These are phyloP conservation scores for Inonotus obliquus DNA, from an alignment of 1,284 basidiomycete species.

Conservation along the genomic window DNA sequence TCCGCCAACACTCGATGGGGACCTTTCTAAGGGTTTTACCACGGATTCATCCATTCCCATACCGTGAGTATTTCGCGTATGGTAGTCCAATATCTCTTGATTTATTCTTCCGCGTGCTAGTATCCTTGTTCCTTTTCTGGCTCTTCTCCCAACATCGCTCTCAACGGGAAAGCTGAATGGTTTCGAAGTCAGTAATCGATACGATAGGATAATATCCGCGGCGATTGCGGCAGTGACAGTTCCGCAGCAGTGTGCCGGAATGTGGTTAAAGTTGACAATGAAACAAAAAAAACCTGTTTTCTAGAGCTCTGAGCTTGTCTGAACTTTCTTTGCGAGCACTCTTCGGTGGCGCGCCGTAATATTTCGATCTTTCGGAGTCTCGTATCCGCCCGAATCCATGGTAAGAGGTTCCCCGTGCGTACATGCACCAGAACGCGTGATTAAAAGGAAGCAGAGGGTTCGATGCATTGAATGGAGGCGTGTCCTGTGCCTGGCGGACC, in stretches of 20 bases:
- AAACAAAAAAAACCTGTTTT: neutral
- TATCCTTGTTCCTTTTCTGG: neutral
- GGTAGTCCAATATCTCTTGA: neutral
- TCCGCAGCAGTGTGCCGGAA: neutral
- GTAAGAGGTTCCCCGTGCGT: neutral
- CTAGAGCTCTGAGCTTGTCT: neutral
- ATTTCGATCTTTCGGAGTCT: neutral
- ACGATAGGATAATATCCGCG: neutral
- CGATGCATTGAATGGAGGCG: neutral
- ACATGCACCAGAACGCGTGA: neutral
- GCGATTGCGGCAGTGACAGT: neutral
- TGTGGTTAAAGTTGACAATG: neutral
- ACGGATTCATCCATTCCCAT: constrained; percentile 31
- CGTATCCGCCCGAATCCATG: neutral
- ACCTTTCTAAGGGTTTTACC: constrained; percentile 28
- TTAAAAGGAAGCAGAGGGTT: neutral
- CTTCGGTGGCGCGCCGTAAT: neutral
- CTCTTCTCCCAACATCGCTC: neutral
- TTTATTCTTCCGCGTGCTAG: constrained; percentile 27
- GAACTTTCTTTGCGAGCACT: neutral
- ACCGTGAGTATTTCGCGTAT: constrained; percentile 25
- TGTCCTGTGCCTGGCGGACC: neutral
- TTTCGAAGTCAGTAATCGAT: neutral
- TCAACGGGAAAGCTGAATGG: neutral
- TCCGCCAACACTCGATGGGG: constrained; percentile 29